A percentile compares a stretch with the other conserved stretches of the same genome.
These are phyloP conservation scores for Wickerhamiella galacta DNA, from an alignment of 805 yeast genomes.

Conservation along the genomic window DNA sequence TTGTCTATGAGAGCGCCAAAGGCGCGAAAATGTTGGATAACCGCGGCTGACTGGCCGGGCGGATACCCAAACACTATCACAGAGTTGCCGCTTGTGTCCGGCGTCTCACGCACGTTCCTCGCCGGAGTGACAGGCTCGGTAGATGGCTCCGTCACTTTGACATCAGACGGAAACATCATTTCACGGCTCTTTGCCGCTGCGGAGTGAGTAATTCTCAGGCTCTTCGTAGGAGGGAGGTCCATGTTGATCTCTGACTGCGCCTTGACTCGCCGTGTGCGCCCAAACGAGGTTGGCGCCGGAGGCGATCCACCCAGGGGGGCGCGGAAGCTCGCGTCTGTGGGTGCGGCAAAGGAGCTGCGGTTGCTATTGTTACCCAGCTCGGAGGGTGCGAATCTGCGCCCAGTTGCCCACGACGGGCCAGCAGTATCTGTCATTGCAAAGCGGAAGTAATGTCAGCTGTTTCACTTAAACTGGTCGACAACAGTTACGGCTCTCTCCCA, in stretches of 20 bases:
- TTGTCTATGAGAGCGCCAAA: conserved; percentile 71
- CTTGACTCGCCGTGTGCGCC: conserved; percentile 9
- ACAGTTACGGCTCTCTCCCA: too few relatives aligned
- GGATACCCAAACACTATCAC: conserved; percentile 83
- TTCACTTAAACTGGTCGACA: too few relatives aligned
- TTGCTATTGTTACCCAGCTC: neutral
- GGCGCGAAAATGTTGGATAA: conserved; percentile 57
- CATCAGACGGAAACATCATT: neutral
- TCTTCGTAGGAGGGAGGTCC: conserved; percentile 3
- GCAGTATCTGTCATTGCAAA: too few relatives aligned
- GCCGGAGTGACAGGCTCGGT: neutral
- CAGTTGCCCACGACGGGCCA: too few relatives aligned
- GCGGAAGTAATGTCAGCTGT: too few relatives aligned
- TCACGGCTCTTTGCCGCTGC: neutral
- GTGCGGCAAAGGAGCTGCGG: conserved; percentile 14
- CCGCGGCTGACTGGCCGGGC: conserved; percentile 47
- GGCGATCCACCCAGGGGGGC: neutral
- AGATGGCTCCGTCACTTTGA: neutral
- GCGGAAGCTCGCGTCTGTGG: conserved; percentile 1
- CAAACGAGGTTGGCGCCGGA: conserved; percentile 1
- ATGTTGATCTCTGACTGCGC: conserved; percentile 3
- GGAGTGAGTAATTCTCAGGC: neutral
- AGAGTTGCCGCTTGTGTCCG: conserved; percentile 33
- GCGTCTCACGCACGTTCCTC: conserved; percentile 6
- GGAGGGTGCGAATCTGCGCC: too few relatives aligned